Evolutionary conservation across 2,329 filamentous ascomycete species (phyloP).

Genomic region (Xylaria polymorpha): DNA sequence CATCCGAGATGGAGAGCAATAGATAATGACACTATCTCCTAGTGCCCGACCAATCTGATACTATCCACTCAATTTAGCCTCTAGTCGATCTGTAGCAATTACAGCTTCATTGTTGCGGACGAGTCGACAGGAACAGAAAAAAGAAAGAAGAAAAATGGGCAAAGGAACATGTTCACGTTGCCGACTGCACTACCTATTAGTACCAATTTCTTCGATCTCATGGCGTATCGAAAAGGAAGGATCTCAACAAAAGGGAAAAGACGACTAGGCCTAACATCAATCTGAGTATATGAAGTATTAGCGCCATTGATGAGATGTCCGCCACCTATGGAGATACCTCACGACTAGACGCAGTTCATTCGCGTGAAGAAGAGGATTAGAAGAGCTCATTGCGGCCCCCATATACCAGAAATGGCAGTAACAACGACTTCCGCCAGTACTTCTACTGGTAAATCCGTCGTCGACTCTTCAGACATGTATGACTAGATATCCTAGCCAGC

Average conservation of each 20-base stretch:
- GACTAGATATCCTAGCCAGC: not conserved
- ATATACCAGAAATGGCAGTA: not conserved
- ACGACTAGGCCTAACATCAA: slow-evolving; percentile 4
- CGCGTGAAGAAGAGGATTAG: not conserved
- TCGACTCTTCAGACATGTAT: not conserved
- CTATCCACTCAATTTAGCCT: slow-evolving; percentile 2
- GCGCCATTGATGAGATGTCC: not conserved
- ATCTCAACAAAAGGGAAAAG: not conserved
- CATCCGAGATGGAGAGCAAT: not conserved
- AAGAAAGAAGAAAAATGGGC: not conserved
- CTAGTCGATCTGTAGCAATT: not conserved
- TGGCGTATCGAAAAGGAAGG: slow-evolving; percentile 11
- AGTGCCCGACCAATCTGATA: not conserved
- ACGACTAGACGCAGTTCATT: slow-evolving; percentile 1
- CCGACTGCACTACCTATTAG: not conserved
- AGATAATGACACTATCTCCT: not conserved
- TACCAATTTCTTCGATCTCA: not conserved
- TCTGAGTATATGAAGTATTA: not conserved
- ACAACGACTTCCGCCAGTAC: not conserved
- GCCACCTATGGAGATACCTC: not conserved
- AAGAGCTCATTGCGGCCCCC: not conserved
- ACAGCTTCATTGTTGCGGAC: slow-evolving; percentile 9
- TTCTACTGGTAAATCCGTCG: not conserved
- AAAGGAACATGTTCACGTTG: not conserved
- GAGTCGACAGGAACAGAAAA: not conserved